Conservation (phyloP, 129 eudicot genomes). For the Flaveria trinervia region DNA sequence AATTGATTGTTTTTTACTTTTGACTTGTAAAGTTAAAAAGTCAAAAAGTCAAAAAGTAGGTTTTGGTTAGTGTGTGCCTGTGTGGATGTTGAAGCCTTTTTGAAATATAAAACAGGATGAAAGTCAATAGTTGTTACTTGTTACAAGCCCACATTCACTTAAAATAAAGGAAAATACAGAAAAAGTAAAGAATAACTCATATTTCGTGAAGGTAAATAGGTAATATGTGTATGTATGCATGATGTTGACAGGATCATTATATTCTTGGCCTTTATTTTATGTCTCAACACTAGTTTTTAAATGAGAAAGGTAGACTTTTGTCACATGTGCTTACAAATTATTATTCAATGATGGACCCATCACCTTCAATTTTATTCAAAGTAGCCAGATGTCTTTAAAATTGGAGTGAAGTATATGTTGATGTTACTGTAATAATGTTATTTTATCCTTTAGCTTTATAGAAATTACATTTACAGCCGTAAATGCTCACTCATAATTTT, state of each 20-base stretch:
- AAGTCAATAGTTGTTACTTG: conserved; percentile 28
- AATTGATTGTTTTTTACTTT: not conserved
- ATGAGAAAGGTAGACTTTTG: conserved; percentile 45
- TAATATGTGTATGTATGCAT: conserved; percentile 3
- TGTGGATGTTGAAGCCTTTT: conserved; percentile 25
- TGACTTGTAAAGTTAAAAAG: conserved; percentile 21
- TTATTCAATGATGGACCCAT: conserved; percentile 46
- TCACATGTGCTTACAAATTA: conserved; percentile 40
- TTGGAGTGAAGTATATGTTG: not conserved
- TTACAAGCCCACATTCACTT: conserved; percentile 29
- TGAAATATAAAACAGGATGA: not conserved
- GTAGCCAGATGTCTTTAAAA: not conserved
- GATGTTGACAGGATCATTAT: conserved; percentile 25
- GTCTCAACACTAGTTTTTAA: conserved; percentile 41
- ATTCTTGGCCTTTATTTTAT: conserved; percentile 23
- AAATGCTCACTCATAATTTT: no score
- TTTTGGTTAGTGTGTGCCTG: conserved; percentile 25
- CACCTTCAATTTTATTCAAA: conserved; percentile 28
- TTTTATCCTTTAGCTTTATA: no score
- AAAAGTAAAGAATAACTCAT: no score
- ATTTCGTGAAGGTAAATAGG: not conserved
- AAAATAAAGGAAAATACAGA: not conserved
- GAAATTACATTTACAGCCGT: no score
- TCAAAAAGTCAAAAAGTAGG: conserved; percentile 23
- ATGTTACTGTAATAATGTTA: no score